Evolutionary conservation across 2,329 filamentous ascomycete genomes (phyloP).

Genomic region (Pseudopyricularia javanii): DNA sequence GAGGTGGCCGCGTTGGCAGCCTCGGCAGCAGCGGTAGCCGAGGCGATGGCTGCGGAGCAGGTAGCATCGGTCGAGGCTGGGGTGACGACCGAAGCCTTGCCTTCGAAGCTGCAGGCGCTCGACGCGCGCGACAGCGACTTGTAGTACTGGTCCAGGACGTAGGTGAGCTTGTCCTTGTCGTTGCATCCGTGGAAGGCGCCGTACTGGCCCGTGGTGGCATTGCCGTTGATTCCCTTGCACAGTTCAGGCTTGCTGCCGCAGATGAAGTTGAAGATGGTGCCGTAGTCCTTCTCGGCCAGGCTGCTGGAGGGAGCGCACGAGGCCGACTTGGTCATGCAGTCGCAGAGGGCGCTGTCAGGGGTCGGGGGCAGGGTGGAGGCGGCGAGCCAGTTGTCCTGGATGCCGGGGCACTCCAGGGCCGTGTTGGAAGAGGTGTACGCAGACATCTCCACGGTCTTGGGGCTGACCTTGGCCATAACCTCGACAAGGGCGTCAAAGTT

Average conservation of each 20-base stretch:
- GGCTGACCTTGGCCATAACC: conserved; percentile 55
- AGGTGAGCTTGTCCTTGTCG: conserved; percentile 57
- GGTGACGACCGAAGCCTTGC: conserved; percentile 46
- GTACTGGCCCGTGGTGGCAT: conserved; percentile 56
- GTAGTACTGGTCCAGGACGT: conserved; percentile 65
- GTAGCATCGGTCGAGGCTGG: conserved; percentile 29
- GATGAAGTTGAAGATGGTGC: conserved; percentile 60
- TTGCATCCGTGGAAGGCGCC: conserved; percentile 72
- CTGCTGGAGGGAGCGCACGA: conserved; percentile 53
- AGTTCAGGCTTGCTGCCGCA: conserved; percentile 45
- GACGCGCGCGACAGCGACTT: conserved; percentile 35
- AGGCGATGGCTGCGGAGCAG: conserved; percentile 47
- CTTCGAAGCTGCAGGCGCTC: conserved; percentile 59
- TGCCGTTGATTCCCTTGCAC: conserved; percentile 57
- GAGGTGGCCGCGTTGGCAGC: conserved; percentile 32
- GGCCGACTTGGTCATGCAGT: conserved; percentile 70
- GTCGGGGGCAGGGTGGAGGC: conserved; percentile 61
- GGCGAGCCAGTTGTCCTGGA: conserved; percentile 56
- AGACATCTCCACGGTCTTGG: conserved; percentile 51
- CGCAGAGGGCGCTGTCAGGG: conserved; percentile 68
- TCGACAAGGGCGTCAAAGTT: conserved; percentile 66
- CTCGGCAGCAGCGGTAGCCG: conserved; percentile 47
- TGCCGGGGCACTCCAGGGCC: conserved; percentile 57
- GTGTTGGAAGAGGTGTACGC: conserved; percentile 67
- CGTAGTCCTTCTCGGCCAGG: conserved; percentile 46